phyloP scores from a whole-genome alignment of 257 asterid species.

The Hygrophila difformis region DNA sequence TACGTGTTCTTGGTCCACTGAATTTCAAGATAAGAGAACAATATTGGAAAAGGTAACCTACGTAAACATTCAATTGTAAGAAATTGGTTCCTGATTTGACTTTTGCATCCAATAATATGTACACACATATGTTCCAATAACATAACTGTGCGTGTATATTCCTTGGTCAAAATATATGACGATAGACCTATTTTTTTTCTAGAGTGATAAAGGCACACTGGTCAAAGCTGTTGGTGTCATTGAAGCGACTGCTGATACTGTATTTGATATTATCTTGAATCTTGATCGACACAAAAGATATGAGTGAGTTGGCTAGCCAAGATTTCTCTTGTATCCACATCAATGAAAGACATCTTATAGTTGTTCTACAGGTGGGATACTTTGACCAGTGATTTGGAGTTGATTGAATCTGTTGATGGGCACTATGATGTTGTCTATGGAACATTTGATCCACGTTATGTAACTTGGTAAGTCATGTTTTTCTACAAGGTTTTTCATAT shows the following conservation, averaged over 20 bases:
- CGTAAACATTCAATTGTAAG: background rate
- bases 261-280: conserved; percentile 71
- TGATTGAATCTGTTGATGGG: conserved; percentile 70
- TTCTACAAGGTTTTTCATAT: conserved; percentile 5
- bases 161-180: too few relatives aligned
- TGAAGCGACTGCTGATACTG: conserved; percentile 89
- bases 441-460: conserved; percentile 63
- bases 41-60: conserved; percentile 6
- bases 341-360: conserved; percentile 22
- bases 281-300: conserved; percentile 74
- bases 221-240: conserved; percentile 95
- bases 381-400: conserved; percentile 85
- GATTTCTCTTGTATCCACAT: background rate
- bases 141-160: too few relatives aligned
- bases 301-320: conserved; percentile 47
- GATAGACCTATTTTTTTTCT: conserved; percentile 16
- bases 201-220: conserved; percentile 75
- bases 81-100: conserved; percentile 11
- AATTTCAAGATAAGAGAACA: conserved; percentile 4
- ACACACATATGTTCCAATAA: conserved; percentile 10
- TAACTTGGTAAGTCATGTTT: conserved; percentile 54
- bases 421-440: conserved; percentile 91
- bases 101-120: conserved; percentile 9
- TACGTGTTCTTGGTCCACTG: background rate
- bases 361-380: conserved; percentile 87